Base-by-base conservation (phyloP, 2,329 filamentous ascomycete species). In the Curvularia eragrostidis region DNA sequence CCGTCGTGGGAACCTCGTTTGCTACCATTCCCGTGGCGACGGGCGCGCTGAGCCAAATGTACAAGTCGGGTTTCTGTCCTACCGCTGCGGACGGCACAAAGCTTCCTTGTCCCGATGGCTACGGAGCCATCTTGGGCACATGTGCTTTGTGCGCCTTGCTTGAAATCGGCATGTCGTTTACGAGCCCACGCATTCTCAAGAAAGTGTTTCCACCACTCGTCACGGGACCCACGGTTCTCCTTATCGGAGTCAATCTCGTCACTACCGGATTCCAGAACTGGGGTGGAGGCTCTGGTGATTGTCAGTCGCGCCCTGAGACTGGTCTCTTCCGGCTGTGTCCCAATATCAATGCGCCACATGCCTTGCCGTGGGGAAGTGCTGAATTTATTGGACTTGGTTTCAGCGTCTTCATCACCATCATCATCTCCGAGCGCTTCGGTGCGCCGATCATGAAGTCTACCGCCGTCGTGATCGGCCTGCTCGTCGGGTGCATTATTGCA, bases 391-490 rank as follows among this genome's bases (percentile, higher is more conserved):
- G 87, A 0, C 84, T 95, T 1, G 91, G 91, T 0, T 93, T 95
- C 78, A 87, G 87, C 43, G 91, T 93, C 34, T 94, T 94, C 71
- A 66, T 89, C 43, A 90, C 89, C 26, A 94, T 95, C 70, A 88
- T 95, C 59, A 72, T 94, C 12, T 91, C 89, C 72, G 91, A 95
- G 75, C 85, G 90, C 10, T 93, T 93, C 66, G 91, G 91, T 1
- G 85, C 90, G 0, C 91, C 91, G 0, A 89, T 95, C 64, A 93
- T 95, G 89, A 93, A 93, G 73, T 91, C 87, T 2, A 89, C 87
- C 7, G 87, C 88, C 13, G 90, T 94, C 30, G 86, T 93, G 41
- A 82, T 92, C 54, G 91, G 91, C 13, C 82, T 93, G 5, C 82
- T 92, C 0, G 82, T 89, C 1, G 91, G 91, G 44, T 93, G 91